phyloP scores from a whole-genome alignment of 441 rosid genomes.

The Pelargonium australe region DNA sequence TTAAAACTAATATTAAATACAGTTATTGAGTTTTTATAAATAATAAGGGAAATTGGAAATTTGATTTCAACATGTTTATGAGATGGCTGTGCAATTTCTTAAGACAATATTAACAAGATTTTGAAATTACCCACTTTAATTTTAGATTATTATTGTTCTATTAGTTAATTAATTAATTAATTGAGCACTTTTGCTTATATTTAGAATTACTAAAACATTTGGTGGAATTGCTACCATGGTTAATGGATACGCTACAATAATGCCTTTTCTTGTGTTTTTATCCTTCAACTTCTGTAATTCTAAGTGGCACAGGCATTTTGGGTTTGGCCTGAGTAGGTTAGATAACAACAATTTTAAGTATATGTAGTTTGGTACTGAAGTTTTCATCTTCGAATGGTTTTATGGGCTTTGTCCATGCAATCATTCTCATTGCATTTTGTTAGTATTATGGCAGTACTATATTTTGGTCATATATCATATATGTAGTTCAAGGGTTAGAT shows the following conservation, averaged over 20 bases:
- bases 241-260: no score
- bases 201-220: background rate
- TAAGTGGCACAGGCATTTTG: no score
- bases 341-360: background rate
- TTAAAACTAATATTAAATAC: no score
- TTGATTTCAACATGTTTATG: no score
- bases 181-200: background rate
- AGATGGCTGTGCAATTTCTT: background rate
- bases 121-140: background rate
- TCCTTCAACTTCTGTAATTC: no score
- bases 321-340: background rate
- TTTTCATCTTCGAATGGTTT: no score
- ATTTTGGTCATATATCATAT: background rate
- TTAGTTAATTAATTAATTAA: background rate
- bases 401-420: background rate
- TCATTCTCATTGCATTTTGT: no score
- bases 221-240: background rate
- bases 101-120: background rate
- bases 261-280: no score
- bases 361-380: no score
- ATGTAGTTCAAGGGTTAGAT: background rate
- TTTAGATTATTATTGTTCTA: background rate
- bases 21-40: no score
- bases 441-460: no score
- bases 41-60: no score